Percentiles rank a stretch among this genome's conserved stretches.
These are phyloP conservation scores for Suillus lakei DNA, from an alignment of 768 basidiomycete genomes.

Conservation along the genomic window DNA sequence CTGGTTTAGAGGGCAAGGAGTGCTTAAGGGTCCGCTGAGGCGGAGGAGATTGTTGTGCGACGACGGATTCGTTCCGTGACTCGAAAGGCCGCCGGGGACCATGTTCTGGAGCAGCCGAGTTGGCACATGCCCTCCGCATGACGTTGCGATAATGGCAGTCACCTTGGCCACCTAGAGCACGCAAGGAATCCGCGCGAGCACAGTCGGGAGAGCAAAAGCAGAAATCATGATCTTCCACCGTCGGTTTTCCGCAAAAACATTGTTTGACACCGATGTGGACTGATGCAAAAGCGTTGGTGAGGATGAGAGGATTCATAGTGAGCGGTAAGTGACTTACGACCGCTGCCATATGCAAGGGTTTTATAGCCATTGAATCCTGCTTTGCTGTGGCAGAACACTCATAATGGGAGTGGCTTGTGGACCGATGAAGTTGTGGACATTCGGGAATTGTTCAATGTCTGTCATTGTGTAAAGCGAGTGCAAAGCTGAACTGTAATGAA, in stretches of 20 bases:
- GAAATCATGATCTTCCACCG: conserved; percentile 29
- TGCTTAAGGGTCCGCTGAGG: conserved; percentile 17
- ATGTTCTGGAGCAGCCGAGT: conserved; percentile 3
- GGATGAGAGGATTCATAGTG: neutral
- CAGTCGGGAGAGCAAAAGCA: conserved; percentile 34
- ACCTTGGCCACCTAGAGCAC: conserved; percentile 22
- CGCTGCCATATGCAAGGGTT: neutral
- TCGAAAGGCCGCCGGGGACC: conserved; percentile 10
- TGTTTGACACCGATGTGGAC: conserved; percentile 13
- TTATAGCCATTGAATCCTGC: neutral
- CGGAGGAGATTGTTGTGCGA: conserved; percentile 7
- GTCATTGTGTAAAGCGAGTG: neutral
- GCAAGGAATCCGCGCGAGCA: conserved; percentile 32
- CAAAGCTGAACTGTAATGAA: neutral
- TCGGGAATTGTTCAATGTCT: neutral
- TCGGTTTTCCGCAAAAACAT: conserved; percentile 31
- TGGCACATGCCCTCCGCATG: conserved; percentile 19
- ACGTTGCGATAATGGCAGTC: conserved; percentile 31
- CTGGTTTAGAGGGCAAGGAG: conserved; percentile 9
- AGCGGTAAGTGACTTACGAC: neutral
- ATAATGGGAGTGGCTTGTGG: neutral
- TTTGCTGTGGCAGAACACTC: neutral
- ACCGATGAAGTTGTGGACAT: neutral
- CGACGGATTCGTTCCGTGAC: conserved; percentile 2
- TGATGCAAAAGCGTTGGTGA: conserved; percentile 15